Percentiles rank a stretch among this genome's conserved stretches.
Evolutionary conservation across 1,284 basidiomycete genomes (phyloP).

Genomic region (Cryptococcus hybrid): DNA sequence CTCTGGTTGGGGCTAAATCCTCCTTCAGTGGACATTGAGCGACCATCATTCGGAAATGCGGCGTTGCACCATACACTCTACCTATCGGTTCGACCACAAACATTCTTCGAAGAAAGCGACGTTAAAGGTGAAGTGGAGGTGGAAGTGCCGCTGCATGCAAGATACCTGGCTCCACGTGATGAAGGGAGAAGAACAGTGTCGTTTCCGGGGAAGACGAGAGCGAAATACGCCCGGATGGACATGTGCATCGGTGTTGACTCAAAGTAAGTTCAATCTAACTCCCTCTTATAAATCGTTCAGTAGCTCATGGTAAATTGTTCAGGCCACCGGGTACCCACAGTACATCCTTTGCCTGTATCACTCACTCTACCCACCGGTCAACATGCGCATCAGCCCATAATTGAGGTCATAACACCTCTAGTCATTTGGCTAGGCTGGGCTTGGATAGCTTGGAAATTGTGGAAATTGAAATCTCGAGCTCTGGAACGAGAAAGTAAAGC

Average conservation of each 20-base stretch:
- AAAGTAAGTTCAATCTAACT: neutral
- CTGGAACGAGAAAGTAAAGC: neutral
- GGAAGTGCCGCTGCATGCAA: constrained; percentile 38
- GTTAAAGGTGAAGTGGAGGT: neutral
- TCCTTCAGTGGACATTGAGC: constrained; percentile 8
- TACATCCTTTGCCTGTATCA: constrained; percentile 1
- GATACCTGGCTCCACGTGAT: constrained; percentile 31
- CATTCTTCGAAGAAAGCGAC: neutral
- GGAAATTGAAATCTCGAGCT: neutral
- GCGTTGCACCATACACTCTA: neutral
- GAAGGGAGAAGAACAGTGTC: constrained; percentile 9
- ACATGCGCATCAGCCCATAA: constrained; percentile 20
- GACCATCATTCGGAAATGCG: neutral
- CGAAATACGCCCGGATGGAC: constrained; percentile 14
- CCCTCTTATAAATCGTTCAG: neutral
- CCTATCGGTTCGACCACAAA: neutral
- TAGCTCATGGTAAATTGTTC: neutral
- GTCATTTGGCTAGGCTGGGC: constrained; percentile 29
- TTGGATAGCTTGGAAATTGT: constrained; percentile 27
- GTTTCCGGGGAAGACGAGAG: constrained; percentile 8
- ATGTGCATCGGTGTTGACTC: constrained; percentile 3
- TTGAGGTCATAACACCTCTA: constrained; percentile 23
- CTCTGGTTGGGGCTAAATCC: neutral
- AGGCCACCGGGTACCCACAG: neutral
- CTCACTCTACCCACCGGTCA: constrained; percentile 25